Percentiles rank a stretch among this genome's conserved stretches.
Conservation (phyloP, 352 stramenopile species). For the Phytophthora megakarya region DNA sequence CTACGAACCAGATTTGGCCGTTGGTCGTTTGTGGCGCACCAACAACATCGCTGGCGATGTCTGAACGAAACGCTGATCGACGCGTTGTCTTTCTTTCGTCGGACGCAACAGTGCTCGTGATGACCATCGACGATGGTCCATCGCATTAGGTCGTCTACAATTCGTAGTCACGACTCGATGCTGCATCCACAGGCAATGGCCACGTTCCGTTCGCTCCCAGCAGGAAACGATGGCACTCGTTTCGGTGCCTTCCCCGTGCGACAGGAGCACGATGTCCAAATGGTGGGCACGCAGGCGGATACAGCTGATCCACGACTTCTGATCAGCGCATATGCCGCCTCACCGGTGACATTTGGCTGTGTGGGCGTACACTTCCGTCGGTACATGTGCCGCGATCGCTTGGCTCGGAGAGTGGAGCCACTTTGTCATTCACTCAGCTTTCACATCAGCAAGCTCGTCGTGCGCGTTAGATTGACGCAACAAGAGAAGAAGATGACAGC, state of each 20-base stretch:
- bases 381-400: constrained; percentile 21
- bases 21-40: background rate
- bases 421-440: constrained; percentile 22
- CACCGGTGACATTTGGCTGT: constrained; percentile 23
- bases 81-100: background rate
- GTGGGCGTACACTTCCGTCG: constrained; percentile 11
- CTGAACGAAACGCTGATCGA: background rate
- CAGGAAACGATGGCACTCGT: background rate
- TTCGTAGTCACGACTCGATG: no score
- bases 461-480: background rate
- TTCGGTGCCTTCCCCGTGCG: constrained; percentile 18
- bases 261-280: constrained; percentile 1
- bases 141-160: background rate
- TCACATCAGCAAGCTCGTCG: constrained; percentile 16
- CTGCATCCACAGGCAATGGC: background rate
- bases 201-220: background rate
- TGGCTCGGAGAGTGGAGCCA: constrained; percentile 18
- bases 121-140: no score
- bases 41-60: background rate
- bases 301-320: constrained; percentile 29
- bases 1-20: background rate
- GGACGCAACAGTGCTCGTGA: background rate
- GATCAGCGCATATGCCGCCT: constrained; percentile 19
- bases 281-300: constrained; percentile 8
- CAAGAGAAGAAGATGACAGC: background rate